These are phyloP conservation scores for Ambrosiella xylebori DNA, from an alignment of 2,329 filamentous ascomycete genomes.

Conservation along the genomic window DNA sequence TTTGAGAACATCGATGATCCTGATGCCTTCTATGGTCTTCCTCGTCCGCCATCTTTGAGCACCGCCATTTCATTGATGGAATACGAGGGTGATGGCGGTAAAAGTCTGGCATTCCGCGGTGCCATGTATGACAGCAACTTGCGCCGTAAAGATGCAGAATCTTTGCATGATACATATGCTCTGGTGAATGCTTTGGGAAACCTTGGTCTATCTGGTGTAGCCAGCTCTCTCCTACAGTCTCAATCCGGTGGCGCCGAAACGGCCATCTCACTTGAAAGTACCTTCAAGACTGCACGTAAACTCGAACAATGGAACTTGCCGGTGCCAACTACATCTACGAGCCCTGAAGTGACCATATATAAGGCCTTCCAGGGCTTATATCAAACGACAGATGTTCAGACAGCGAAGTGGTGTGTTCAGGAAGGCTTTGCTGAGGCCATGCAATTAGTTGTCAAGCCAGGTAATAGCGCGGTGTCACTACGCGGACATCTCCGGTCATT, in stretches of 20 bases:
- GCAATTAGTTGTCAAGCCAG: slow-evolving; percentile 32
- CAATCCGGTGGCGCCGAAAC: slow-evolving; percentile 40
- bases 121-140: slow-evolving; percentile 82
- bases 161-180: slow-evolving; percentile 44
- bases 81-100: slow-evolving; percentile 74
- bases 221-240: slow-evolving; percentile 60
- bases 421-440: slow-evolving; percentile 45
- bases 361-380: slow-evolving; percentile 66
- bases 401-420: slow-evolving; percentile 42
- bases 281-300: slow-evolving; percentile 62
- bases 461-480: slow-evolving; percentile 32
- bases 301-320: slow-evolving; percentile 87
- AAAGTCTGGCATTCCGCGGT: slow-evolving; percentile 76
- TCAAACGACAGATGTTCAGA: slow-evolving; percentile 38
- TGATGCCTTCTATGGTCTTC: slow-evolving; percentile 85
- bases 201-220: slow-evolving; percentile 72
- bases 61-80: slow-evolving; percentile 64
- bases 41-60: slow-evolving; percentile 58
- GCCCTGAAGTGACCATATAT: slow-evolving; percentile 55
- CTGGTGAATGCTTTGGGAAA: slow-evolving; percentile 62
- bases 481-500: slow-evolving; percentile 42
- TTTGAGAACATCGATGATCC: slow-evolving; percentile 91
- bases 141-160: slow-evolving; percentile 37
- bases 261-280: slow-evolving; percentile 44
- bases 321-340: slow-evolving; percentile 43